Base-by-base conservation (phyloP, 75 land plant species). In the Picea glauca region DNA sequence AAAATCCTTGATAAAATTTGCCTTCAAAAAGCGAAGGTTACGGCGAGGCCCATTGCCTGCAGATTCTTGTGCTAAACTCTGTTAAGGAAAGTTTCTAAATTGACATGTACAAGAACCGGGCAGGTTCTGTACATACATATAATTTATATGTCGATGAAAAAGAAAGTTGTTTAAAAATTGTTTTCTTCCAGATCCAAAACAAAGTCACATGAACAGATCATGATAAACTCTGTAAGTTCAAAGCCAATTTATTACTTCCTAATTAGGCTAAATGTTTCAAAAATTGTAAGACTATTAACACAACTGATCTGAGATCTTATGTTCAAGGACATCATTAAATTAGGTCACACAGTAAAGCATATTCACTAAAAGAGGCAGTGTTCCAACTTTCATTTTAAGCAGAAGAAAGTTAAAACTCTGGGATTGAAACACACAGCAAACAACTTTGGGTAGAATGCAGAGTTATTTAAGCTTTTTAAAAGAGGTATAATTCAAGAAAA, bases 1-100 rank as follows among this genome's bases (percentile, higher is more conserved):
- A 60, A 93, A 81, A n/a, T 97, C 99, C 79, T 90, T 95, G 14
- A 97, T 93, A 77, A 84, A 95, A 66, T 81, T 95, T 11, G 96
- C 92, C 81, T 97, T 97, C 68, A 97, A 62, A 43, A 97, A 79
- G 73, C 99, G 86, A 13, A 97, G 66, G 73, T 93, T 97, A 64
- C 85, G 80, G 12, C 86, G 85, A 38, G 84, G 79, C 57, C 90
- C 95, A 14, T 78, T 59, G 59, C 86, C 85, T 58, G 84, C 83
- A 13, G 56, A 76, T 79, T 95, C 94, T 83, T 91, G 98, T 95
- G 78, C 78, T 17, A 15, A 15, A 64, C 43, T 66, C 35, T 80
- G 61, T 77, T 58, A 78, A 75, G 58, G 33, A 75, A 40, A 75
- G 5, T 23, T n/a, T 30, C 80, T 26, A 70, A 54, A 35, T 33